phyloP scores from a whole-genome alignment of 495 filamentous ascomycete genomes.

The Cudoniella acicularis region DNA sequence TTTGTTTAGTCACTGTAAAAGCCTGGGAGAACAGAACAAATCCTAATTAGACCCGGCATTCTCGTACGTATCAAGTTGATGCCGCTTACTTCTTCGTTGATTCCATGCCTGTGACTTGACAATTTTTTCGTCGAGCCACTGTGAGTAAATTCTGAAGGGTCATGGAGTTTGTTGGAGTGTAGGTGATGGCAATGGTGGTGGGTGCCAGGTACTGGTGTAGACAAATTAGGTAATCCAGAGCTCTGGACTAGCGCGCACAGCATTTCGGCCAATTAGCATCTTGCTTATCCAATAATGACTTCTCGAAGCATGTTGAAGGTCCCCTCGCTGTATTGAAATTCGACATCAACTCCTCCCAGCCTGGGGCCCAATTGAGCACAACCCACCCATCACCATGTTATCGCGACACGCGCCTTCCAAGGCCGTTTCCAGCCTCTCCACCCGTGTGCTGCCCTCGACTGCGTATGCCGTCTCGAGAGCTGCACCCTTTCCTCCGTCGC shows the following conservation, averaged over 20 bases:
- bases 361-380: slow-evolving; percentile 28
- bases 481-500: slow-evolving; percentile 28
- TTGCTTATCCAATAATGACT: slow-evolving; percentile 16
- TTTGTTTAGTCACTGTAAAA: background rate
- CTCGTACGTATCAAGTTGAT: slow-evolving; percentile 2
- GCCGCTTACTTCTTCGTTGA: slow-evolving; percentile 13
- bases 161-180: too few relatives aligned
- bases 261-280: slow-evolving; percentile 16
- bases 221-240: too few relatives aligned
- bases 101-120: background rate
- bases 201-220: too few relatives aligned
- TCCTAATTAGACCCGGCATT: slow-evolving; percentile 7
- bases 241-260: too few relatives aligned
- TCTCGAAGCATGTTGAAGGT: background rate
- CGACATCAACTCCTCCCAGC: slow-evolving; percentile 11
- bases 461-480: slow-evolving; percentile 32
- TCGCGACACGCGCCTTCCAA: slow-evolving; percentile 36
- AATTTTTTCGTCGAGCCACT: background rate
- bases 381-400: slow-evolving; percentile 32
- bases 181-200: too few relatives aligned
- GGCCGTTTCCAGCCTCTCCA: slow-evolving; percentile 49
- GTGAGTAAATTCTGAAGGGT: too few relatives aligned
- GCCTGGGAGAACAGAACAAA: slow-evolving; percentile 8
- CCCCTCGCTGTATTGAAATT: slow-evolving; percentile 6
- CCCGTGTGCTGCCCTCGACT: slow-evolving; percentile 50